Evolutionary conservation across 352 stramenopile species (phyloP).

Genomic region (Globisporangium lucens): DNA sequence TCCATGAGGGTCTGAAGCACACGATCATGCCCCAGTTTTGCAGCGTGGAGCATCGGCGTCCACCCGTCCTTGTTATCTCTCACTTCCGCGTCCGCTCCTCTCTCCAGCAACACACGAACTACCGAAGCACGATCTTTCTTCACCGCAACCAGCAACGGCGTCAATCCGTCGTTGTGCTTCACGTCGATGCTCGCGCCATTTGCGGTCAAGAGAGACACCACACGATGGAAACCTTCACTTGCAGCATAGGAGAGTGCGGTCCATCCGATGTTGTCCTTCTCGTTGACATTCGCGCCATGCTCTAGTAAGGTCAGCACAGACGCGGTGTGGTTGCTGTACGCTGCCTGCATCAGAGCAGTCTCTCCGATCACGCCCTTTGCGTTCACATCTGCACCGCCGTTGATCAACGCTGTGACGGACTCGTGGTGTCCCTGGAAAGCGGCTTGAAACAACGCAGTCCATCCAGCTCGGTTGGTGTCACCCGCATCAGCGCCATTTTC

Average conservation of each 20-base stretch:
- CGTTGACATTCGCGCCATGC: slow-evolving; percentile 6
- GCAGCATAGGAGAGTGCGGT: slow-evolving; percentile 12
- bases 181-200: slow-evolving; percentile 3
- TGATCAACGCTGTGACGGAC: slow-evolving; percentile 6
- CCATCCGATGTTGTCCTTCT: slow-evolving; percentile 9
- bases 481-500: slow-evolving; percentile 10
- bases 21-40: slow-evolving; percentile 1
- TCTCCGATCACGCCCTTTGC: background rate
- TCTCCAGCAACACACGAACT: slow-evolving; percentile 1
- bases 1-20: slow-evolving; percentile 1
- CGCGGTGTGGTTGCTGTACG: slow-evolving; percentile 6
- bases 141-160: slow-evolving; percentile 8
- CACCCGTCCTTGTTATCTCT: slow-evolving; percentile 3
- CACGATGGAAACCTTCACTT: slow-evolving; percentile 6
- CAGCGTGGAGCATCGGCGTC: slow-evolving; percentile 12
- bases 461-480: background rate
- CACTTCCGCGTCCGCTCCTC: slow-evolving; percentile 6
- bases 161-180: slow-evolving; percentile 6
- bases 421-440: slow-evolving; percentile 11
- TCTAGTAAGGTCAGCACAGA: slow-evolving; percentile 7
- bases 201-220: slow-evolving; percentile 4
- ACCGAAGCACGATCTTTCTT: background rate
- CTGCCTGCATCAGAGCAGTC: slow-evolving; percentile 15
- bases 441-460: slow-evolving; percentile 11
- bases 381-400: slow-evolving; percentile 7